Evolutionary conservation across 2,329 filamentous ascomycete genomes (phyloP), one percentile per base, ranked within the genome.

Genomic region (Dothistroma septosporum): DNA sequence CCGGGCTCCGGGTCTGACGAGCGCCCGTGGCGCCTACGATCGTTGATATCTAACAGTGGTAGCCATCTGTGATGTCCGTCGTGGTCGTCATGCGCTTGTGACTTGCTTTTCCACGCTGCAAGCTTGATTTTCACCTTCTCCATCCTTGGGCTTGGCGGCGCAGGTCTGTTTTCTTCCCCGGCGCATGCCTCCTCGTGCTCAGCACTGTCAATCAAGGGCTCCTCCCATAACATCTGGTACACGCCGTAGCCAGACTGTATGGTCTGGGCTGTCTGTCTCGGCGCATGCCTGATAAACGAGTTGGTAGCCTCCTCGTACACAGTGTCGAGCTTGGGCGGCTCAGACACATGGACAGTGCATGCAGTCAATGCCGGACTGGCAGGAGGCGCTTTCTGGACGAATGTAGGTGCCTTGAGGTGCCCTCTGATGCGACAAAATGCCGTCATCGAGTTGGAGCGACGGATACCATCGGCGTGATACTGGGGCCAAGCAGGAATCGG

Each of bases 191-290:
- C 28, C 5, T 61, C 53, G 31, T 59, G 37, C 8, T 48, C 57
- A 7, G 52, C 53, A 9, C 56, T 54, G 5, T 63, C 57, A 22
- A 57, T 44, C 21, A 32, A 41, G 6, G 64, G 60, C 52, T 69
- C 68, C 48, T 69, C 67, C 68, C 65, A 69, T 11, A 68, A 24
- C 58, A 69, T 67, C 55, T 68, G 65, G 37, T 62, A 66, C 14
- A 61, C 67, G 16, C 65, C 65, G n/a, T 64, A 54, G 22, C 60
- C 68, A 14, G 65, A 66, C 33, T 57, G 59, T 6, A 70, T 58
- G 7, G 66, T 68, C n/a, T 69, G 68, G 35, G 65, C 63, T 5
- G 67, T 68, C 44, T 62, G 63, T 19, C 24, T 49, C 21, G 16
- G 22, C 19, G 22, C 49, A 32, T 49, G 53, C 1, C 54, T 41